These are phyloP conservation scores for Takakia lepidozioides DNA, from an alignment of 225 moss, liverwort and hornwort genomes.

Conservation along the genomic window DNA sequence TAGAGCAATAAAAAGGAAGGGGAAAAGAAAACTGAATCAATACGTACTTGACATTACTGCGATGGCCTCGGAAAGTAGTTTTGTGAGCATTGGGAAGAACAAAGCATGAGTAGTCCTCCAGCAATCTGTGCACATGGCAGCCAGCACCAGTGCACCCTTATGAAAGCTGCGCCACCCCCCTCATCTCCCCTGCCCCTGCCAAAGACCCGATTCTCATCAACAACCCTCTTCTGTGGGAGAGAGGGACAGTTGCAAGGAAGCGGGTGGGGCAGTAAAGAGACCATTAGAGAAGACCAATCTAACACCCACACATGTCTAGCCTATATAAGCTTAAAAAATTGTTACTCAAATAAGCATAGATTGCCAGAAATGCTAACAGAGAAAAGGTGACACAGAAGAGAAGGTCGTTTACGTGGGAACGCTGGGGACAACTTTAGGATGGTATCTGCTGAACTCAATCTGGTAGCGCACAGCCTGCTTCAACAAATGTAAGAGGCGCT, in stretches of 20 bases:
- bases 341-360: not conserved
- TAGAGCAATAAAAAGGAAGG: too few relatives aligned
- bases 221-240: too few relatives aligned
- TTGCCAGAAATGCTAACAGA: not conserved
- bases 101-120: constrained; percentile 95
- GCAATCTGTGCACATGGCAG: constrained; percentile 61
- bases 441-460: constrained; percentile 96
- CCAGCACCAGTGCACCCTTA: constrained; percentile 55
- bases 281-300: too few relatives aligned
- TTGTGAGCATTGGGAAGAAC: constrained; percentile 92
- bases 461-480: constrained; percentile 95
- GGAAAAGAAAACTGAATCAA: not conserved
- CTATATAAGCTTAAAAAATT: not conserved
- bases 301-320: not conserved
- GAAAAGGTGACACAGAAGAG: not conserved
- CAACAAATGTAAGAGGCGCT: constrained; percentile 74
- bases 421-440: constrained; percentile 88
- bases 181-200: constrained; percentile 64
- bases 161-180: constrained; percentile 39
- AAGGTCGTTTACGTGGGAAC: constrained; percentile 67
- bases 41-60: constrained; percentile 82
- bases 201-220: constrained; percentile 43
- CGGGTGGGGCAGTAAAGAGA: too few relatives aligned
- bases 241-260: constrained; percentile 5
- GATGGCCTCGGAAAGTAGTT: constrained; percentile 77